A percentile compares a stretch with the other conserved stretches of the same genome.
Evolutionary conservation across 2,329 filamentous ascomycete genomes (phyloP).

Genomic region (Colletotrichum sansevieriae): DNA sequence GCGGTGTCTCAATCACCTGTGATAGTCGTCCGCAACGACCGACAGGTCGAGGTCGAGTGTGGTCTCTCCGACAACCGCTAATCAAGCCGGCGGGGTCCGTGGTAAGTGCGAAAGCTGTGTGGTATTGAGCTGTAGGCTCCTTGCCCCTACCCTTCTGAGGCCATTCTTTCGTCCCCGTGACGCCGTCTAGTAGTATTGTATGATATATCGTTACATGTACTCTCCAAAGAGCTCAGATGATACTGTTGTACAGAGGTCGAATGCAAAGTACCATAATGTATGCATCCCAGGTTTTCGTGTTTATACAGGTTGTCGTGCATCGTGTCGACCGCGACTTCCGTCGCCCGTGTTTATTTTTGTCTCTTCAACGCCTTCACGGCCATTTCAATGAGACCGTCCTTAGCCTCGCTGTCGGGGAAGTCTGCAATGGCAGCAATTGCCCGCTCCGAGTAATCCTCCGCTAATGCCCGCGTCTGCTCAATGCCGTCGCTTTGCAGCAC

Average conservation of each 20-base stretch:
- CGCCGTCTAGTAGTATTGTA: conserved; percentile 39
- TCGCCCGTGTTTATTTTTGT: conserved; percentile 72
- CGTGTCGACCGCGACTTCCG: not conserved
- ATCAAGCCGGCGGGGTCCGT: not conserved
- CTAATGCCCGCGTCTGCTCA: conserved; percentile 90
- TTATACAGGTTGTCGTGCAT: not conserved
- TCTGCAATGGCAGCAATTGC: conserved; percentile 85
- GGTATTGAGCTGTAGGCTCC: conserved; percentile 36
- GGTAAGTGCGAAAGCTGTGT: conserved; percentile 23
- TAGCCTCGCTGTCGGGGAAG: conserved; percentile 96
- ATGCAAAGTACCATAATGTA: conserved; percentile 34
- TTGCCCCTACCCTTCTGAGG: conserved; percentile 8
- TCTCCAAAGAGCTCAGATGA: conserved; percentile 31
- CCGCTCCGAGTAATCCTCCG: conserved; percentile 90
- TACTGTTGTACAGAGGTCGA: conserved; percentile 39
- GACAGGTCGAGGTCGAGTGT: not conserved
- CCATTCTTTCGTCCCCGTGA: not conserved
- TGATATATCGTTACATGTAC: conserved; percentile 43
- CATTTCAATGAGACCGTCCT: conserved; percentile 92
- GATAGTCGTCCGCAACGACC: not conserved
- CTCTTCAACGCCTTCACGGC: conserved; percentile 91
- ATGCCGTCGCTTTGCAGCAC: conserved; percentile 88
- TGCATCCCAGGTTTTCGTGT: conserved; percentile 36
- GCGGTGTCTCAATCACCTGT: not conserved
- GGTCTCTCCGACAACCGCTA: not conserved